Percentiles rank a stretch among this genome's conserved stretches.
phyloP scores from a whole-genome alignment of 208 protist genomes.

The Acanthamoeba healyi region DNA sequence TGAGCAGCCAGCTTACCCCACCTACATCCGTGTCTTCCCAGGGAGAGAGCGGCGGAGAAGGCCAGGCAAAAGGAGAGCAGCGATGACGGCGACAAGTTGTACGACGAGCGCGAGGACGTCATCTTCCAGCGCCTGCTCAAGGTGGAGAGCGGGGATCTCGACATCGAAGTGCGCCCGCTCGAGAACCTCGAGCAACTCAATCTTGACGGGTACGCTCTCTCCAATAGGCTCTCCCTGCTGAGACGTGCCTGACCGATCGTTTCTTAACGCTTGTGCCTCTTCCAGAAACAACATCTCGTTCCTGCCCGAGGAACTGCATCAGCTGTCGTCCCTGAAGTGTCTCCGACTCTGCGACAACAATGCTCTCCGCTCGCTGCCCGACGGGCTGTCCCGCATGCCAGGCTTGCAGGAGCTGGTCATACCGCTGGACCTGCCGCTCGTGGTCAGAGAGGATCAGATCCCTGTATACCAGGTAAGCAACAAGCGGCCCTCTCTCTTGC shows the following conservation, averaged over 20 bases:
- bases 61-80: too few species aligned
- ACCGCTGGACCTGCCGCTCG: neutral
- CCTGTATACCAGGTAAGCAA: neutral
- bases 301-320: neutral
- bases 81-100: neutral
- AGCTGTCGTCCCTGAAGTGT: neutral
- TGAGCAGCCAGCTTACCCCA: too few species aligned
- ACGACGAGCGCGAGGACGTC: neutral
- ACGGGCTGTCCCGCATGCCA: neutral
- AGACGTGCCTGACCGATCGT: too few species aligned
- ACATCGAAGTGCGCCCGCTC: conserved; percentile 15
- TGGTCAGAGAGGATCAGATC: neutral
- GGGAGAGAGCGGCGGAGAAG: too few species aligned
- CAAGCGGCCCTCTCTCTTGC: too few species aligned
- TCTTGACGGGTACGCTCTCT: neutral
- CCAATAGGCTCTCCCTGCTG: too few species aligned
- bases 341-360: neutral
- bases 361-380: neutral
- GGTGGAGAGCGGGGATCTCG: neutral
- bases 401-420: neutral
- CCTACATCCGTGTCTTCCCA: too few species aligned
- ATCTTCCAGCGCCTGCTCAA: neutral
- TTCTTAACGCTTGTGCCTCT: too few species aligned
- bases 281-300: neutral
- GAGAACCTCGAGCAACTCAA: conserved; percentile 6